Evolutionary conservation across 768 basidiomycete species (phyloP).

Genomic region (Tylopilus rubrobrunneus): DNA sequence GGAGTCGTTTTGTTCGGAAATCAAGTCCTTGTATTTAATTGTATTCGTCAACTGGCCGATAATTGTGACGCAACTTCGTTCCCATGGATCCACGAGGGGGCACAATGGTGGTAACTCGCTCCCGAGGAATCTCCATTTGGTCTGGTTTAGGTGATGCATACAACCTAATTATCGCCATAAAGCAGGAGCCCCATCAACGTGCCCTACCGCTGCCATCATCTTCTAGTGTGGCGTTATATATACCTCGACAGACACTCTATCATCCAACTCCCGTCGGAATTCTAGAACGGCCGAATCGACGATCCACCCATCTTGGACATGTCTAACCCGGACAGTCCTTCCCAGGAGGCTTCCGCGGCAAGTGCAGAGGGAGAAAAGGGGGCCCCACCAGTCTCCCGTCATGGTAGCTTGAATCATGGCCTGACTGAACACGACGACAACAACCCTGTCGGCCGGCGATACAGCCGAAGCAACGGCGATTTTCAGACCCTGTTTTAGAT

Average conservation of each 20-base stretch:
- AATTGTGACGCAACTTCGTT: background rate
- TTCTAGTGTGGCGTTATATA: background rate
- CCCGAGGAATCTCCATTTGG: background rate
- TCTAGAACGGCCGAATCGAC: background rate
- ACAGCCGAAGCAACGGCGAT: background rate
- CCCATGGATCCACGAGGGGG: background rate
- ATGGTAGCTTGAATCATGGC: too few relatives aligned
- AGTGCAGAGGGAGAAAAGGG: background rate
- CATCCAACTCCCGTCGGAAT: background rate
- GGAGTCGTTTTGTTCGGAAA: slow-evolving; percentile 21
- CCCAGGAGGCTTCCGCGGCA: background rate
- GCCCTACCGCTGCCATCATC: background rate
- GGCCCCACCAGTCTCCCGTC: background rate
- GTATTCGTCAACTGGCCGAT: background rate
- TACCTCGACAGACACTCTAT: background rate
- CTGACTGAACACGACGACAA: too few relatives aligned
- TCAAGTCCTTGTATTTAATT: background rate
- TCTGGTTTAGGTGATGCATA: background rate
- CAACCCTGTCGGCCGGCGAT: background rate
- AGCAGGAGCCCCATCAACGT: background rate
- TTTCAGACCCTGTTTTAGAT: slow-evolving; percentile 1
- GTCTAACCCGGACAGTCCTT: too few relatives aligned
- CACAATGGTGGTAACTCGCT: slow-evolving; percentile 11
- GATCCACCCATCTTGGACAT: background rate
- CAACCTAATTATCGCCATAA: too few relatives aligned